phyloP scores from a whole-genome alignment of 1,284 basidiomycete genomes.

The Pisolithus thermaeus region DNA sequence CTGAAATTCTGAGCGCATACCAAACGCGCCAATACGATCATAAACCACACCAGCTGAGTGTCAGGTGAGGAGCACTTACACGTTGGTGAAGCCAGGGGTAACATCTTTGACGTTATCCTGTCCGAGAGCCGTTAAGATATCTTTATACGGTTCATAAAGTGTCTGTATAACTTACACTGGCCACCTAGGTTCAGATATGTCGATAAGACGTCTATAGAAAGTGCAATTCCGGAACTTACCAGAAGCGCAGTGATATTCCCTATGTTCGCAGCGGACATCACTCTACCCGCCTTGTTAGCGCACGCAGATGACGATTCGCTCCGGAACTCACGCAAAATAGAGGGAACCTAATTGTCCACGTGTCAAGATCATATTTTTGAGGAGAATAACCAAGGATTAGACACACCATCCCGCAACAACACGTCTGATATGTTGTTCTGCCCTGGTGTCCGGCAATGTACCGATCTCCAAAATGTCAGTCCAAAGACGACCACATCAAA shows the following conservation, averaged over 20 bases:
- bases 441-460: neutral
- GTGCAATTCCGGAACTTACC: neutral
- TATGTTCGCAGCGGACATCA: neutral
- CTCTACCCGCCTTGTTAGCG: neutral
- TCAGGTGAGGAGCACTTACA: neutral
- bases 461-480: neutral
- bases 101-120: neutral
- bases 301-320: neutral
- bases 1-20: conserved; percentile 28
- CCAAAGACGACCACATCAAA: neutral
- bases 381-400: neutral
- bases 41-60: neutral
- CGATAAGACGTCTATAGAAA: neutral
- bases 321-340: neutral
- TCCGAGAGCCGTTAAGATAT: neutral
- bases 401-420: neutral
- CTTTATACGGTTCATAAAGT: too few species aligned
- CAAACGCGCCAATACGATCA: neutral
- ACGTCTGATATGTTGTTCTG: neutral
- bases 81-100: neutral
- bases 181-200: neutral
- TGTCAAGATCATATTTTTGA: neutral
- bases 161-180: neutral
- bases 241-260: neutral
- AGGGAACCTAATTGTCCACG: neutral